Evolutionary conservation across 83 land plant species (phyloP), one percentile per base, ranked within the genome.

Genomic region (Diphasiastrum complanatum): DNA sequence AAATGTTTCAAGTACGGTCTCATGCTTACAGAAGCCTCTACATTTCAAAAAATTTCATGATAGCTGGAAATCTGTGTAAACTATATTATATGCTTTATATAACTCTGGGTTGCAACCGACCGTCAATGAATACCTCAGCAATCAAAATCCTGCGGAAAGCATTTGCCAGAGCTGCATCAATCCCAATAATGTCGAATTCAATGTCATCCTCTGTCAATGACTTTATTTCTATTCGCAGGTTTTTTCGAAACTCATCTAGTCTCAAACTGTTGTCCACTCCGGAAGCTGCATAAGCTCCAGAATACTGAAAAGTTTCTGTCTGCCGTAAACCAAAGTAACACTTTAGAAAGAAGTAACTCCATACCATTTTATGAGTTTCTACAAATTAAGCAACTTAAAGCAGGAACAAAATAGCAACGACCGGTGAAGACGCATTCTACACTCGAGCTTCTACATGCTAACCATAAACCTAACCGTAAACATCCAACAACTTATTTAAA

Each of bases 101-200:
- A n/a, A n/a, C n/a, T n/a, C n/a, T n/a, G n/a, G n/a, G n/a, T n/a
- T n/a, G n/a, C n/a, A 27, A 62, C 14, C 26, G 3, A 19, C n/a
- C 10, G 38, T 1, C 29, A 27, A 27, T 48, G 41, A 53, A 23
- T 23, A 95, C 99, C 92, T 95, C 99, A 4, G 99, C 92, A 46
- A 95, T 85, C 25, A 95, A 83, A 65, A 95, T 86, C 58, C 99
- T 77, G 28, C 99, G 65, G 62, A 89, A 95, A 1, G 99, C 89
- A 73, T 95, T 89, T 4, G 99, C 99, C 5, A 95, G 28, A 5
- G 99, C 78, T 31, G 99, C 87, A 77, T 95, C 99, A 65, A 93
- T 83, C 1, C 99, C 96, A 61, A 95, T 65, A 79, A 95, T 76
- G 53, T 95, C 99, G 60, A 95, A 95, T 59, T 95, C 96, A 25